phyloP scores from a whole-genome alignment of 2,329 filamentous ascomycete species.

The Annulohypoxylon truncatum region DNA sequence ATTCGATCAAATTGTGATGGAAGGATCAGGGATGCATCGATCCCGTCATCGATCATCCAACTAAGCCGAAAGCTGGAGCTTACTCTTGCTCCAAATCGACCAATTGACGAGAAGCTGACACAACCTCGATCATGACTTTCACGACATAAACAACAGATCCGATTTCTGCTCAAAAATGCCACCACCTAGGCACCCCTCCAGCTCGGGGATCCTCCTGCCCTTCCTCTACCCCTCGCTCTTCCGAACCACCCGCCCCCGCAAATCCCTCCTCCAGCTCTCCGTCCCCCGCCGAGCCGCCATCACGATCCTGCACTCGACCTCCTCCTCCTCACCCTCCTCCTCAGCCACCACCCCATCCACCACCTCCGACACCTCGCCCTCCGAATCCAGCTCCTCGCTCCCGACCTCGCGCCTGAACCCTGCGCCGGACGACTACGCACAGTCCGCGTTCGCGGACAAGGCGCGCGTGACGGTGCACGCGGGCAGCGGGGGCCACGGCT shows the following conservation, averaged over 20 bases:
- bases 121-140: constrained; percentile 12
- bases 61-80: not conserved
- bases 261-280: constrained; percentile 39
- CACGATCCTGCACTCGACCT: constrained; percentile 44
- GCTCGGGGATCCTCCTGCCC: constrained; percentile 55
- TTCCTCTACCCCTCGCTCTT: constrained; percentile 65
- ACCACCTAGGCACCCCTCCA: constrained; percentile 54
- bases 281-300: constrained; percentile 42
- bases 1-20: not conserved
- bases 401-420: constrained; percentile 78
- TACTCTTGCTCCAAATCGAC: not conserved
- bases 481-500: constrained; percentile 88
- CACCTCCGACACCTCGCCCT: constrained; percentile 43
- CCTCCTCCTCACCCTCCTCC: constrained; percentile 37
- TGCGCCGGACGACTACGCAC: constrained; percentile 82
- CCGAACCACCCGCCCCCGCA: constrained; percentile 40
- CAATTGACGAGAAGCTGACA: not conserved
- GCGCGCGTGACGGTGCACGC: constrained; percentile 81
- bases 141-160: not conserved
- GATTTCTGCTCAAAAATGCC: constrained; percentile 52
- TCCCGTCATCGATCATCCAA: constrained; percentile 2
- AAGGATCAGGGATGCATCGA: constrained; percentile 5
- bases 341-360: constrained; percentile 37
- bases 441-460: constrained; percentile 87
- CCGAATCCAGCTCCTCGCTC: constrained; percentile 52